Evolutionary conservation across 2,329 filamentous ascomycete genomes (phyloP).

Genomic region (Aspergillus nomiae): DNA sequence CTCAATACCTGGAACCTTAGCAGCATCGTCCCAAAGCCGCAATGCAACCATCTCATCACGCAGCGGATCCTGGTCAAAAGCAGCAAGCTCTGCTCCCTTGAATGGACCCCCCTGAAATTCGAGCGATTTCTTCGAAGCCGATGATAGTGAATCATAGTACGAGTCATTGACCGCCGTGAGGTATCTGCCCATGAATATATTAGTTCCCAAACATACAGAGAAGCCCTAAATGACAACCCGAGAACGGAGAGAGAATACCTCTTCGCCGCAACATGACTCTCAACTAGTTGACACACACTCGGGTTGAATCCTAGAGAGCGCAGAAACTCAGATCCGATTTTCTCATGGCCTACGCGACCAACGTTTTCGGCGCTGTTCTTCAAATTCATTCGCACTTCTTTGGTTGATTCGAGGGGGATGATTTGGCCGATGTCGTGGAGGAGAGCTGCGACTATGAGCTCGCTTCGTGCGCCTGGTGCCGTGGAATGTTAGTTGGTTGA

Average conservation of each 20-base stretch:
- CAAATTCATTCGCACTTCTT: conserved; percentile 32
- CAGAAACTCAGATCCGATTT: conserved; percentile 41
- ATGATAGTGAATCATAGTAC: conserved; percentile 39
- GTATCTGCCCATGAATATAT: conserved; percentile 29
- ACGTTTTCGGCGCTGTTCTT: conserved; percentile 31
- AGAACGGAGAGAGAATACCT: conserved; percentile 16
- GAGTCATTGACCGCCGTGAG: conserved; percentile 36
- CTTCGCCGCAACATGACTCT: conserved; percentile 44
- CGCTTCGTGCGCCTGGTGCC: conserved; percentile 20
- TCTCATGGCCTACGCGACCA: conserved; percentile 42
- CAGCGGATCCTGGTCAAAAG: conserved; percentile 35
- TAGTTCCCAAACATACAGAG: too few species aligned
- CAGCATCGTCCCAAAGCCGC: conserved; percentile 41
- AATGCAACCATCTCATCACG: conserved; percentile 39
- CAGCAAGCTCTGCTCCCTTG: conserved; percentile 28
- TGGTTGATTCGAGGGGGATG: conserved; percentile 36
- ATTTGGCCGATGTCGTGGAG: conserved; percentile 49
- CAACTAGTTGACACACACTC: conserved; percentile 39
- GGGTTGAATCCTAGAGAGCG: conserved; percentile 37
- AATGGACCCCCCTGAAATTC: conserved; percentile 43
- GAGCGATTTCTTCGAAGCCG: conserved; percentile 41
- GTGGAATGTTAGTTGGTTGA: background rate
- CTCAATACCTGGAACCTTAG: conserved; percentile 35
- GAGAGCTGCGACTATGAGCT: conserved; percentile 41
- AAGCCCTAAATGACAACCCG: too few species aligned